These are phyloP conservation scores for Lasiosphaeria miniovina DNA, from an alignment of 495 filamentous ascomycete genomes.

Conservation along the genomic window DNA sequence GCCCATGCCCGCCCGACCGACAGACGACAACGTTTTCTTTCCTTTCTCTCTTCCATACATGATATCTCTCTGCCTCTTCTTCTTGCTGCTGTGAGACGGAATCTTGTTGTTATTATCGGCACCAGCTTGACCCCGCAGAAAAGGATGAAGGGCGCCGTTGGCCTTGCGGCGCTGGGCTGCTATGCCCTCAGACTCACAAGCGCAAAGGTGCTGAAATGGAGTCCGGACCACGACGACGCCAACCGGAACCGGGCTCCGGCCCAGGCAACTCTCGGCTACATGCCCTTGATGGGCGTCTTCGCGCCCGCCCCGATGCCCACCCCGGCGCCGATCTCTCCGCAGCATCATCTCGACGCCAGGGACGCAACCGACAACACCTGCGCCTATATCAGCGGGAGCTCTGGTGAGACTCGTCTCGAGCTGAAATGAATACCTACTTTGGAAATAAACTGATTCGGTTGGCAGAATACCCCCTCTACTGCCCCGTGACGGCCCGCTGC, in stretches of 20 bases:
- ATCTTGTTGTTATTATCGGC: background rate
- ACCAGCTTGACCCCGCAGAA: background rate
- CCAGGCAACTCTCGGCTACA: conserved; percentile 22
- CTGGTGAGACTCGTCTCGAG: conserved; percentile 11
- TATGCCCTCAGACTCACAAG: conserved; percentile 15
- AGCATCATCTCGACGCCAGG: conserved; percentile 1
- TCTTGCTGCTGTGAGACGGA: background rate
- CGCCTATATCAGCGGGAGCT: conserved; percentile 21
- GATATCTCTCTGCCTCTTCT: background rate
- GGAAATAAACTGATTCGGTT: background rate
- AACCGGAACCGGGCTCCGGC: conserved; percentile 16
- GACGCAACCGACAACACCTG: conserved; percentile 23
- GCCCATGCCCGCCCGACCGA: no score
- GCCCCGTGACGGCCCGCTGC: conserved; percentile 18
- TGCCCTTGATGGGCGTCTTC: conserved; percentile 18
- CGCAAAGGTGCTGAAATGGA: conserved; percentile 24
- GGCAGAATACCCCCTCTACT: conserved; percentile 20
- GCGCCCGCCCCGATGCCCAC: conserved; percentile 16
- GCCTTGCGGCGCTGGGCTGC: conserved; percentile 17
- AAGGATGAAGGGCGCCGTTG: conserved; percentile 19
- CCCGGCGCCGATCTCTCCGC: background rate
- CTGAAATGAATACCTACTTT: background rate
- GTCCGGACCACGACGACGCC: conserved; percentile 7
- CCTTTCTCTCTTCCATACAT: no score
- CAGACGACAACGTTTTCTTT: no score